Base-by-base conservation (phyloP, 2,329 filamentous ascomycete genomes). In the Trichoderma semiorbis region DNA sequence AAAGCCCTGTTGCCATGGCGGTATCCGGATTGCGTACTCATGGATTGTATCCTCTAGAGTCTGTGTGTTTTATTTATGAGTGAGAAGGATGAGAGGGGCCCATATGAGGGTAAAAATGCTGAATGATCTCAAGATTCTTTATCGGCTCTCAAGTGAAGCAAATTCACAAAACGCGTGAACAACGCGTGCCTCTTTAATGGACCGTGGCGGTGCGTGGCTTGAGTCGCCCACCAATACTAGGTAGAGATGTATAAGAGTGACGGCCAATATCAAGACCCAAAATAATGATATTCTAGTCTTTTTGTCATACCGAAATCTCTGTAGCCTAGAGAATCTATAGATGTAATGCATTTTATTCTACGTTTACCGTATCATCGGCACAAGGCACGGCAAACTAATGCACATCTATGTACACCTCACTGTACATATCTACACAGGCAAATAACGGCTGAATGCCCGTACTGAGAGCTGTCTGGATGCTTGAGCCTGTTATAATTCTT, bases 1-100 rank as follows among this genome's bases (percentile, higher is more conserved):
- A 99, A 97, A 10, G 95, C 95, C 71, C 94, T 91, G 80, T 98
- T 93, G 73, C 86, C 87, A 79, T 97, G 85, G 70, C 80, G 79
- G 77, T 87, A 89, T 26, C 77, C 78, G 12, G 82, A 63, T 21
- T 80, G 76, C 21, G 78, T 77, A 43, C 80, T 75, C 74, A 76
- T 79, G 7, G 47, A 68, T 26, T 1, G 28, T 50, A 16, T n/a
- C 12, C 2, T 21, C n/a, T 6, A 18, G 7, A 18, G 8, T 8
- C 6, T 36, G 2, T 34, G 14, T 11, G 7, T 3, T 18, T n/a
- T 3, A 0, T 21, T 28, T 36, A 12, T 10, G 6, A 7, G 18
- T 53, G 5, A n/a, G 5, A 7, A 36, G 11, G 16, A 30, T 34
- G 2, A 60, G n/a, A 39, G 3, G 3, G 26, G 39, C 30, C 12